phyloP scores from a whole-genome alignment of 805 yeast genomes.

The Cyberlindnera sargentensis region DNA sequence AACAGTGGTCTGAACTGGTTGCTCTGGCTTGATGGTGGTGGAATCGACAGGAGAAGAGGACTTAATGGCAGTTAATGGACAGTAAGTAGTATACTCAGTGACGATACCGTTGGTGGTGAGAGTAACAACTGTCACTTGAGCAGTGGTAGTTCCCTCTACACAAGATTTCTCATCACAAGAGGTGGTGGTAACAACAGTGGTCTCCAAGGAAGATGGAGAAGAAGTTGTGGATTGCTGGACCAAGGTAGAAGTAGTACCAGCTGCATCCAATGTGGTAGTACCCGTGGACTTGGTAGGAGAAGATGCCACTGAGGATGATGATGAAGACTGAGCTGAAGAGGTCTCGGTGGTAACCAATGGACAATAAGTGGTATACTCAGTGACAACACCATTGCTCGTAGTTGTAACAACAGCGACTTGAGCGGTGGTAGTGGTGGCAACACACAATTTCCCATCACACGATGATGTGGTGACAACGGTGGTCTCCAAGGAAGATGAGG shows the following conservation, averaged over 20 bases:
- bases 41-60: neutral
- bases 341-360: constrained; percentile 21
- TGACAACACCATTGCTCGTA: constrained; percentile 21
- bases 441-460: constrained; percentile 27
- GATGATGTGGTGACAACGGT: constrained; percentile 29
- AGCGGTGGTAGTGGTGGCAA: constrained; percentile 28
- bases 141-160: constrained; percentile 4
- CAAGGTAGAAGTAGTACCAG: neutral
- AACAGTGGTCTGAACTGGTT: neutral
- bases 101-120: constrained; percentile 27
- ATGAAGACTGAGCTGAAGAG: no score
- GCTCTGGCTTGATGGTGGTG: neutral
- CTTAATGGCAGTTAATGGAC: constrained; percentile 12
- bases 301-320: neutral
- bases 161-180: constrained; percentile 13
- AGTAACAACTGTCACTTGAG: constrained; percentile 24
- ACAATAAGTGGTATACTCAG: constrained; percentile 31
- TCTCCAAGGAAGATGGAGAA: neutral
- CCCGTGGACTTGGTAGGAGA: no score
- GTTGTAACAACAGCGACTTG: constrained; percentile 28
- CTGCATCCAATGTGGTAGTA: no score
- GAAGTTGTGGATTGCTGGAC: neutral
- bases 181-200: constrained; percentile 14
- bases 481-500: constrained; percentile 14
- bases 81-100: constrained; percentile 20